Evolutionary conservation across 2,329 filamentous ascomycete species (phyloP).

Genomic region (Sporothrix schenckii): DNA sequence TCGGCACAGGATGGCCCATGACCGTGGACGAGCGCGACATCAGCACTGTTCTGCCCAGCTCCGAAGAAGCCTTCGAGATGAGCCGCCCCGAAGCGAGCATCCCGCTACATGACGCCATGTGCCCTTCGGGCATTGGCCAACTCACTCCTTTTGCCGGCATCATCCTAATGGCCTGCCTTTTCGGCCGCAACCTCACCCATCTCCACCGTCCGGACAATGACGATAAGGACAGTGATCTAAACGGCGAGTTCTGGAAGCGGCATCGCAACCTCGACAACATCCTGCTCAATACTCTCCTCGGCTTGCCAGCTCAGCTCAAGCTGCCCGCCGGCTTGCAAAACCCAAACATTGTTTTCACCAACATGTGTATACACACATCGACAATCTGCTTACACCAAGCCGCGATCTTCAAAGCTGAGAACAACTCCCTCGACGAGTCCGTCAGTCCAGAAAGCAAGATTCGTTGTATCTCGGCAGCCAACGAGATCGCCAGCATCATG

Average conservation of each 20-base stretch:
- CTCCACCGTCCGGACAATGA: slow-evolving; percentile 82
- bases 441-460: slow-evolving; percentile 89
- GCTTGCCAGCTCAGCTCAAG: slow-evolving; percentile 77
- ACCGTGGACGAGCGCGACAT: slow-evolving; percentile 90
- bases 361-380: slow-evolving; percentile 96
- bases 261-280: slow-evolving; percentile 89
- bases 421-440: slow-evolving; percentile 73
- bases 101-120: slow-evolving; percentile 70
- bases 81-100: slow-evolving; percentile 73
- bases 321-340: slow-evolving; percentile 74
- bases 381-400: slow-evolving; percentile 98
- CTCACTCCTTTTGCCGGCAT: slow-evolving; percentile 80
- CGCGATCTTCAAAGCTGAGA: slow-evolving; percentile 95
- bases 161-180: slow-evolving; percentile 82
- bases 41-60: slow-evolving; percentile 78
- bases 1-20: slow-evolving; percentile 98
- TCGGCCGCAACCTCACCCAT: slow-evolving; percentile 88
- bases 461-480: slow-evolving; percentile 88
- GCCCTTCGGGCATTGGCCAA: slow-evolving; percentile 69
- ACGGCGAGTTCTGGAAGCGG: slow-evolving; percentile 93
- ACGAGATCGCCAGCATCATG: slow-evolving; percentile 94
- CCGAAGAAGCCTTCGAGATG: slow-evolving; percentile 82
- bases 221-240: slow-evolving; percentile 82
- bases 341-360: slow-evolving; percentile 87
- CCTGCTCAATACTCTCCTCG: slow-evolving; percentile 81